Evolutionary conservation across 352 stramenopile genomes (phyloP).

Genomic region (Pythium dissotocum): DNA sequence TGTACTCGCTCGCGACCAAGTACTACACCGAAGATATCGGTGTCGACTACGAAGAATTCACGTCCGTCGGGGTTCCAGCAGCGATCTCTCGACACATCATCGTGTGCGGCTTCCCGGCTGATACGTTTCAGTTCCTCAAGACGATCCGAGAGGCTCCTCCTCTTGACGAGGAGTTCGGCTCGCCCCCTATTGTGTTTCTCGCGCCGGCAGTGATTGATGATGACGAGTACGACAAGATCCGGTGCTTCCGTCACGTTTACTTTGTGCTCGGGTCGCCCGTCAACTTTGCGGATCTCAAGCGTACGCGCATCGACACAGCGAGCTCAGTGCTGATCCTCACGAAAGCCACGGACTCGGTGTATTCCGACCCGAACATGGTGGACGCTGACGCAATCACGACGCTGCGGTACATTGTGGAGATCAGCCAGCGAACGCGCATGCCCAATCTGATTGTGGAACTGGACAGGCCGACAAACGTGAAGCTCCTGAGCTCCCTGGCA

Average conservation of each 20-base stretch:
- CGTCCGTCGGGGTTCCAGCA: slow-evolving; percentile 37
- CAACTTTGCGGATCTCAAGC: slow-evolving; percentile 71
- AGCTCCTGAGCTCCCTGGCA: slow-evolving; percentile 68
- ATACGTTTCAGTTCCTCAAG: slow-evolving; percentile 72
- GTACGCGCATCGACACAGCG: slow-evolving; percentile 58
- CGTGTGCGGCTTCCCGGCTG: slow-evolving; percentile 63
- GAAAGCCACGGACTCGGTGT: slow-evolving; percentile 43
- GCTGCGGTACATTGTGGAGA: slow-evolving; percentile 81
- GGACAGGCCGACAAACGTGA: slow-evolving; percentile 74
- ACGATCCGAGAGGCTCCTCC: slow-evolving; percentile 62
- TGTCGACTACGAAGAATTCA: slow-evolving; percentile 59
- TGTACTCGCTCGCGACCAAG: slow-evolving; percentile 45
- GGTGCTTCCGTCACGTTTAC: slow-evolving; percentile 57
- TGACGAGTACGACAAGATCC: slow-evolving; percentile 54
- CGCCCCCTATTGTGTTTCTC: slow-evolving; percentile 60
- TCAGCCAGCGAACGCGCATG: slow-evolving; percentile 61
- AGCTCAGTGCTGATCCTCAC: slow-evolving; percentile 70
- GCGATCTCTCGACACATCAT: slow-evolving; percentile 59
- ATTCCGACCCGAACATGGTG: slow-evolving; percentile 80
- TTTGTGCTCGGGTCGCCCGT: slow-evolving; percentile 73
- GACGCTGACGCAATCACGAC: slow-evolving; percentile 82
- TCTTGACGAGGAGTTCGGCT: slow-evolving; percentile 38
- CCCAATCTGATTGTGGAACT: slow-evolving; percentile 77
- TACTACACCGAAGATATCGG: slow-evolving; percentile 24
- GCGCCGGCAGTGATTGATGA: slow-evolving; percentile 48